Base-by-base conservation (phyloP, 768 basidiomycete genomes). In the Serendipita vermifera region DNA sequence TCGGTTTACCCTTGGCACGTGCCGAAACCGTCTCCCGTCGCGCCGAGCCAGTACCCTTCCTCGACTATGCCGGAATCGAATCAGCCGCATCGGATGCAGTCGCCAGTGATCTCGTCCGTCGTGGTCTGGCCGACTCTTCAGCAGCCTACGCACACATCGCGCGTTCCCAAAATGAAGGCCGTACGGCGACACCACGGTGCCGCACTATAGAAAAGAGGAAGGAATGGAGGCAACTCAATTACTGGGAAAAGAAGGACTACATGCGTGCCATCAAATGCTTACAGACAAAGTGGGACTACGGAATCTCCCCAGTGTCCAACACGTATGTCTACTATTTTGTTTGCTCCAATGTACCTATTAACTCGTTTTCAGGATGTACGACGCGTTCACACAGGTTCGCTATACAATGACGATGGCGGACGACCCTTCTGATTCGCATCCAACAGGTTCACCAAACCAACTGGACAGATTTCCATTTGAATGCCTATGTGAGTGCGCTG, bases 221-320 rank as follows among this genome's bases (percentile, higher is more conserved):
- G 22, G 46, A 51, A 1, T 51, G 46, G 46, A 22, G 46, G 7
- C 17, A 51, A 31, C 22, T 51, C 9, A 51, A 22, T 7, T 24
- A 51, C 15, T 0, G 22, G 17, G 24, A 51, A 31, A 51, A 51
- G 24, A 51, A 51, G 46, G 46, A 51, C 29, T 51, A 51, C 46
- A 51, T 51, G 15, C 46, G 27, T 15, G 17, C 46, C 17, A 22
- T 51, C 46, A 51, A 51, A 31, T 51, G 46, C 17, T 31, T 51
- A 15, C 46, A 51, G 24, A 51, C 17, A 15, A 51, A 51, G 24
- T 9, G 22, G 9, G 46, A 51, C 29, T 51, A 24, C 17, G 46
- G 46, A 7, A 51, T 51, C 27, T 51, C 46, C 17, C 46, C 46
- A 11, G n/a, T 22, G 22, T 51, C 17, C 0, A 22, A 22, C 7